A percentile compares a stretch with the other conserved stretches of the same genome.
Conservation (phyloP, 495 filamentous ascomycete genomes). For the Penicillium riverlandense region DNA sequence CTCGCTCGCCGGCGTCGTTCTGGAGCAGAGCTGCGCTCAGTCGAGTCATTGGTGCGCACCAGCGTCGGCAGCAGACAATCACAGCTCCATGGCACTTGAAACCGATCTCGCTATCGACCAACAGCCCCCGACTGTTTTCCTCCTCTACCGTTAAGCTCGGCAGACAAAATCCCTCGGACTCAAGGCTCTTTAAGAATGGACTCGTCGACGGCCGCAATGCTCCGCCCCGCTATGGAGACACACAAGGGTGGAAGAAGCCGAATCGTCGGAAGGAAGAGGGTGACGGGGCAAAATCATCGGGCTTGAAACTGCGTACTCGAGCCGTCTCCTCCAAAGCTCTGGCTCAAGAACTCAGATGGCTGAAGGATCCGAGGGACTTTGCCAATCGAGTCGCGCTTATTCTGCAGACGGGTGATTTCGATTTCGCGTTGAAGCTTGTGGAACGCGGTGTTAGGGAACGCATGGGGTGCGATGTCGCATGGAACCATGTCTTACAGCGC, state of each 20-base stretch:
- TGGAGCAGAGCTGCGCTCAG: conserved; percentile 21
- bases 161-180: too few relatives aligned
- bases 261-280: neutral
- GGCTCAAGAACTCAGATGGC: conserved; percentile 44
- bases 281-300: neutral
- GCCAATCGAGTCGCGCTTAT: conserved; percentile 51
- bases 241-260: neutral
- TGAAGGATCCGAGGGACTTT: conserved; percentile 60
- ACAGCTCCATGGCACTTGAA: neutral
- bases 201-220: too few relatives aligned
- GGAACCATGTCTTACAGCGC: conserved; percentile 74
- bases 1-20: conserved; percentile 9
- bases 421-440: conserved; percentile 60
- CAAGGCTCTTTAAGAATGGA: neutral
- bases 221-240: too few relatives aligned
- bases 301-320: neutral
- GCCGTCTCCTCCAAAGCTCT: too few relatives aligned
- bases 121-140: too few relatives aligned
- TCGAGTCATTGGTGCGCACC: conserved; percentile 7
- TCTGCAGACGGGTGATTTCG: conserved; percentile 45
- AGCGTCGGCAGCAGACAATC: conserved; percentile 1
- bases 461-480: conserved; percentile 60
- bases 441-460: conserved; percentile 51
- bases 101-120: neutral
- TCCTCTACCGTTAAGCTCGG: too few relatives aligned